Evolutionary conservation across 768 basidiomycete genomes (phyloP), one percentile per base, ranked within the genome.

Genomic region (Leccinellum rugosiceps): DNA sequence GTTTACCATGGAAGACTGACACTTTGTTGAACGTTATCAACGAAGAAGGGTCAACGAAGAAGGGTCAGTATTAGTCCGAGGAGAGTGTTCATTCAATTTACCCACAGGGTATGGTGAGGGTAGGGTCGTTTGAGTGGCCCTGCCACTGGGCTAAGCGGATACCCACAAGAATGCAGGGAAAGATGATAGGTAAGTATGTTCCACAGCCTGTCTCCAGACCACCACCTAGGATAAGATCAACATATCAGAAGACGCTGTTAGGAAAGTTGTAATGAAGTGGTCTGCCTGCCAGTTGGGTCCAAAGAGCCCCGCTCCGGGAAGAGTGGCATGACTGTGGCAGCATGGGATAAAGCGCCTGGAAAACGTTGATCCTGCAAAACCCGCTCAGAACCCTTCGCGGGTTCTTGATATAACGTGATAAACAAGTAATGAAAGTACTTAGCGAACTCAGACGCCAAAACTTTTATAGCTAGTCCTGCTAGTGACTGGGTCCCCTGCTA

Each of bases 361-460:
- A 15, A 26, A 26, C 26, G 8, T 43, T 21, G 35, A 25, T 11
- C 19, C 6, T 9, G 10, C 9, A n/a, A 31, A 15, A 21, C 21
- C 14, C 23, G 6, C 41, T 52, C 50, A 34, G 62, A 60, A 62
- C 60, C 38, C 30, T 47, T 57, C 60, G 61, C 50, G 55, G 50
- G 45, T 32, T 10, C 1, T 41, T n/a, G 31, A 35, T 25, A 28
- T 34, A 13, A 15, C 13, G 34, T 19, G 26, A 19, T 11, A 35
- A 41, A 45, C 8, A 25, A 51, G 7, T 7, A 35, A 17, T 17
- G 34, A n/a, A 34, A 10, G 43, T 28, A 35, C 41, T 25, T 19
- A 17, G 14, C 2, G 30, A 21, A 48, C 30, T 17, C 19, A 3
- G 15, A 45, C 5, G 41, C n/a, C 34, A 17, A 43, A 6, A 19